phyloP scores from a whole-genome alignment of 495 filamentous ascomycete species.

The Staphylotrichum longicolle region DNA sequence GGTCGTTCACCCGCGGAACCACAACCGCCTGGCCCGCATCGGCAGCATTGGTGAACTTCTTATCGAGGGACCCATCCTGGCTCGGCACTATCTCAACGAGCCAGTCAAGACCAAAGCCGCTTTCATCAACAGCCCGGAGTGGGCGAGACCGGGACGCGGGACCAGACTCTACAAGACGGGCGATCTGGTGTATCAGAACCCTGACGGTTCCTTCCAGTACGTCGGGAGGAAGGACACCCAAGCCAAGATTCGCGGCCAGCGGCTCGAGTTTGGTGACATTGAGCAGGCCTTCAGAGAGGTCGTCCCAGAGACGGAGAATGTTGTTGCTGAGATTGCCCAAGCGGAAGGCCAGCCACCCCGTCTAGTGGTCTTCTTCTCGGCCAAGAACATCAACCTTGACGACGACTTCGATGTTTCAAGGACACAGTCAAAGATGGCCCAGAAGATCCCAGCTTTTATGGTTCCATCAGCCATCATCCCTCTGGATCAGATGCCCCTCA shows the following conservation, averaged over 20 bases:
- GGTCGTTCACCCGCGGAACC: conserved; percentile 32
- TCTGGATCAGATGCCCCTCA: conserved; percentile 52
- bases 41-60: conserved; percentile 50
- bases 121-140: conserved; percentile 29
- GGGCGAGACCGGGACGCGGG: conserved; percentile 29
- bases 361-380: background rate
- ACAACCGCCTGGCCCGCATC: conserved; percentile 38
- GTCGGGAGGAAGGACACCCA: conserved; percentile 40
- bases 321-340: conserved; percentile 40
- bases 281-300: conserved; percentile 52
- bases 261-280: conserved; percentile 49
- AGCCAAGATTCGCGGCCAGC: conserved; percentile 41
- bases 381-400: background rate
- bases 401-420: background rate
- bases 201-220: conserved; percentile 47
- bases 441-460: conserved; percentile 53
- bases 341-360: conserved; percentile 1
- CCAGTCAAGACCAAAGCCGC: conserved; percentile 20
- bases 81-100: conserved; percentile 25
- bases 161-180: conserved; percentile 56
- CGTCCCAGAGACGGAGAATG: conserved; percentile 34
- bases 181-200: conserved; percentile 54
- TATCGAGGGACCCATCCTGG: conserved; percentile 44
- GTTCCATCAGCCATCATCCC: conserved; percentile 62
- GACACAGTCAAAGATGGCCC: background rate